Conservation (phyloP, 176 grass and related monocot genomes). For the Oryza brachyantha region DNA sequence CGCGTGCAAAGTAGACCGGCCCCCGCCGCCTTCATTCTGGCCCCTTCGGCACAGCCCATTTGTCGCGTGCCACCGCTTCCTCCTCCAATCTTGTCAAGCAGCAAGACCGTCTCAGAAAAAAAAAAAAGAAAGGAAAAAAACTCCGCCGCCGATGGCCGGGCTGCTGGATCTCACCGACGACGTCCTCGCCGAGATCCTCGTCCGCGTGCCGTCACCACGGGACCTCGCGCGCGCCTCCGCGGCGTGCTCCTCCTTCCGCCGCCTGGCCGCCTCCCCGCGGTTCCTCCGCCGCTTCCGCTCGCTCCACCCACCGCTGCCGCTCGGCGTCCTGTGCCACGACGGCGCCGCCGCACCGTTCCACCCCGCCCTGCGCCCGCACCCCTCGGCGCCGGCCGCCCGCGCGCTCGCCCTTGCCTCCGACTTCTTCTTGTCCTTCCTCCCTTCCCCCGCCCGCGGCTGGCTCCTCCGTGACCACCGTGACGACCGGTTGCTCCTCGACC, state of each 20-base stretch:
- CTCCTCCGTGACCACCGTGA: constrained; percentile 39
- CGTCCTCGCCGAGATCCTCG: constrained; percentile 31
- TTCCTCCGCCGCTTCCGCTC: constrained; percentile 26
- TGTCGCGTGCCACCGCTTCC: too few relatives aligned
- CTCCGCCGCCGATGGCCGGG: constrained; percentile 10
- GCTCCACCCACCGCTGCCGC: constrained; percentile 1
- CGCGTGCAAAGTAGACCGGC: too few relatives aligned
- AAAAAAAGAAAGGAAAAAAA: too few relatives aligned
- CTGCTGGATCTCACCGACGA: constrained; percentile 9
- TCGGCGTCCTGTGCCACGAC: constrained; percentile 17
- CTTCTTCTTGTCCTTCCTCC: constrained; percentile 41
- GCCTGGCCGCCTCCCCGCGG: constrained; percentile 18
- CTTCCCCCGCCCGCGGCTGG: not conserved
- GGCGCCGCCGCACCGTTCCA: constrained; percentile 17
- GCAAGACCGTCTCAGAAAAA: too few relatives aligned
- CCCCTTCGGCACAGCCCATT: too few relatives aligned
- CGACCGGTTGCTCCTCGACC: constrained; percentile 38
- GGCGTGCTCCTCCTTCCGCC: constrained; percentile 15
- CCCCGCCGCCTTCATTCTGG: too few relatives aligned
- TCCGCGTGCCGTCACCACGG: not conserved
- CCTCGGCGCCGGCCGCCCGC: not conserved
- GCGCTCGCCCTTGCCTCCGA: constrained; percentile 15
- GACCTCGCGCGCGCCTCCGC: constrained; percentile 30
- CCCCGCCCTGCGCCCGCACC: not conserved
- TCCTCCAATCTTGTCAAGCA: too few relatives aligned